These are phyloP conservation scores for Aristolochia californica DNA, from an alignment of 164 flowering plant species.

Conservation along the genomic window DNA sequence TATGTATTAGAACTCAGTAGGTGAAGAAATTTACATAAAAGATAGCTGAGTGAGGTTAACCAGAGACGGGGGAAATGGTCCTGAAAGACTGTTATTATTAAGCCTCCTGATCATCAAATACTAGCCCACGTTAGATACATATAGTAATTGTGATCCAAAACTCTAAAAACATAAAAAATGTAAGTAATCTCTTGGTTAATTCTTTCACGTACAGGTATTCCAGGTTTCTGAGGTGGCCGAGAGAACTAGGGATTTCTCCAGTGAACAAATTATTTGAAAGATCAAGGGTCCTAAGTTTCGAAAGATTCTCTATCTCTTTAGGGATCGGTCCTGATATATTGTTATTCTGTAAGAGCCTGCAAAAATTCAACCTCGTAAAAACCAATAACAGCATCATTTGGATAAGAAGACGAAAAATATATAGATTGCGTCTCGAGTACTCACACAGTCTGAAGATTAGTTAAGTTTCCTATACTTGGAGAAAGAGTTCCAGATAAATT, in stretches of 20 bases:
- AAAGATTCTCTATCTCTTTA: slow-evolving; percentile 54
- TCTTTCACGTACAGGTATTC: slow-evolving; percentile 57
- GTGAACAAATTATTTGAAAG: slow-evolving; percentile 63
- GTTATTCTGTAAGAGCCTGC: slow-evolving; percentile 79
- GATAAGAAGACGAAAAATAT: not conserved
- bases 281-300: slow-evolving; percentile 68
- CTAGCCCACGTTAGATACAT: not conserved
- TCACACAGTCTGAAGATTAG: slow-evolving; percentile 82
- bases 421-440: slow-evolving; percentile 17
- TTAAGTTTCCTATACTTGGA: slow-evolving; percentile 79
- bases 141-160: no score
- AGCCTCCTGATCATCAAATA: slow-evolving; percentile 62
- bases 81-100: slow-evolving; percentile 82
- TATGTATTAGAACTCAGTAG: not conserved
- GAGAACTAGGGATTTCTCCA: slow-evolving; percentile 52
- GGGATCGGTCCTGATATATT: slow-evolving; percentile 76
- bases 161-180: not conserved
- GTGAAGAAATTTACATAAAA: slow-evolving; percentile 53
- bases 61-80: slow-evolving; percentile 56
- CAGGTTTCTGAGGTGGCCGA: slow-evolving; percentile 45
- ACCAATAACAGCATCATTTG: not conserved
- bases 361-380: slow-evolving; percentile 4
- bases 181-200: not conserved
- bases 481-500: slow-evolving; percentile 69
- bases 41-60: slow-evolving; percentile 73